Conservation (phyloP, 768 basidiomycete genomes). For the Chlorophyllum brunneum region DNA sequence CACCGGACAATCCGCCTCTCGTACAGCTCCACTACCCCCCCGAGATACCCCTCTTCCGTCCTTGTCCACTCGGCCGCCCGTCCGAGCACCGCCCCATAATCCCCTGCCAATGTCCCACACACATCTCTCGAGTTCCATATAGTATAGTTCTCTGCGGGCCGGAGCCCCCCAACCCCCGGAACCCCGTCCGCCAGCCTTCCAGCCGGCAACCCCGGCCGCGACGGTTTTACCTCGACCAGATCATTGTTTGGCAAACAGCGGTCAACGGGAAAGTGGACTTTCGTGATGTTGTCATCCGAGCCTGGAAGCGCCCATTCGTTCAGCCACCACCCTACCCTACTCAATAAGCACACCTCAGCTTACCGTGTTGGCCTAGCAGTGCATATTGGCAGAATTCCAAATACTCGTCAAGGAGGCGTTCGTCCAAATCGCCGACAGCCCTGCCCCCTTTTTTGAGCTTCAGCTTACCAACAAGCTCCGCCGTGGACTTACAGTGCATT, state of each 20-base stretch:
- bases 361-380: conserved; percentile 30
- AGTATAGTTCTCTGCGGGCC: conserved; percentile 58
- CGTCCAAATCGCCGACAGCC: conserved; percentile 48
- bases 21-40: conserved; percentile 54
- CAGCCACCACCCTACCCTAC: background rate
- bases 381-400: conserved; percentile 60
- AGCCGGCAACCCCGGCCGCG: background rate
- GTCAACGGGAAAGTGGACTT: conserved; percentile 38
- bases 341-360: conserved; percentile 14
- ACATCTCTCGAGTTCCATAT: conserved; percentile 70
- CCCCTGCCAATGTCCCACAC: conserved; percentile 50
- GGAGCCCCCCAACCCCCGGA: conserved; percentile 17
- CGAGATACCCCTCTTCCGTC: conserved; percentile 47
- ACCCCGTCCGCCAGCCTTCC: conserved; percentile 11
- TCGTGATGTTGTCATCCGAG: conserved; percentile 29
- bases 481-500: conserved; percentile 40
- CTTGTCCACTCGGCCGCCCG: conserved; percentile 55
- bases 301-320: background rate
- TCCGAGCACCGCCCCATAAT: conserved; percentile 46
- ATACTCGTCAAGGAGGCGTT: conserved; percentile 56
- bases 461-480: conserved; percentile 1
- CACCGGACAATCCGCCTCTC: conserved; percentile 60
- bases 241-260: background rate
- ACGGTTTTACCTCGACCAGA: background rate
- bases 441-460: conserved; percentile 31